Conservation (phyloP, 2,329 filamentous ascomycete genomes). For the Colletotrichum somersetense region DNA sequence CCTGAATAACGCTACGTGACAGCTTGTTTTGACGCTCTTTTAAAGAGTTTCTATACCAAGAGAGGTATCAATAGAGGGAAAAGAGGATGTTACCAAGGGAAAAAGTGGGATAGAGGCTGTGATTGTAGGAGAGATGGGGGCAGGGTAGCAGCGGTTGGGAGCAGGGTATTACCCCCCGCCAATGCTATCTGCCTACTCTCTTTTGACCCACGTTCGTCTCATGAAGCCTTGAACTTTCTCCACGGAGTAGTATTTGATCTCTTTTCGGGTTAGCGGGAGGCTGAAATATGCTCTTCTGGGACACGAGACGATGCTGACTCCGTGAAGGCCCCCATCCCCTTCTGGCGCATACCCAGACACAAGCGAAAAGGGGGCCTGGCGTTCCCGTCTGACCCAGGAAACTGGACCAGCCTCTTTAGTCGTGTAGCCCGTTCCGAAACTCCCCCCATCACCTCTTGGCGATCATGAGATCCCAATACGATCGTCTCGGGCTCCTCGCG, state of each 20-base stretch:
- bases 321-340: background rate
- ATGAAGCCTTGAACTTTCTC: conserved; percentile 14
- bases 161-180: too few species aligned
- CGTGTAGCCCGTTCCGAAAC: conserved; percentile 11
- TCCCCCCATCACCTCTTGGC: conserved; percentile 1
- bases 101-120: too few species aligned
- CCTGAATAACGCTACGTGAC: too few species aligned
- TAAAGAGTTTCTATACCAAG: too few species aligned
- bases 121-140: too few species aligned
- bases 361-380: background rate
- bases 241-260: background rate
- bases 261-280: background rate
- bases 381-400: background rate
- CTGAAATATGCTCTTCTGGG: background rate
- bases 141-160: too few species aligned
- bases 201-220: conserved; percentile 39
- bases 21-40: too few species aligned
- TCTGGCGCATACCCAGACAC: background rate
- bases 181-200: background rate
- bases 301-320: conserved; percentile 6
- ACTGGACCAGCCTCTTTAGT: background rate
- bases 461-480: conserved; percentile 21
- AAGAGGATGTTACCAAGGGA: too few species aligned
- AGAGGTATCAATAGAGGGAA: too few species aligned
- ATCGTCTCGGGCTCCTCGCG: conserved; percentile 19